Evolutionary conservation across 257 asterid genomes (phyloP), one percentile per base, ranked within the genome.

Genomic region (Nicotiana paniculata): DNA sequence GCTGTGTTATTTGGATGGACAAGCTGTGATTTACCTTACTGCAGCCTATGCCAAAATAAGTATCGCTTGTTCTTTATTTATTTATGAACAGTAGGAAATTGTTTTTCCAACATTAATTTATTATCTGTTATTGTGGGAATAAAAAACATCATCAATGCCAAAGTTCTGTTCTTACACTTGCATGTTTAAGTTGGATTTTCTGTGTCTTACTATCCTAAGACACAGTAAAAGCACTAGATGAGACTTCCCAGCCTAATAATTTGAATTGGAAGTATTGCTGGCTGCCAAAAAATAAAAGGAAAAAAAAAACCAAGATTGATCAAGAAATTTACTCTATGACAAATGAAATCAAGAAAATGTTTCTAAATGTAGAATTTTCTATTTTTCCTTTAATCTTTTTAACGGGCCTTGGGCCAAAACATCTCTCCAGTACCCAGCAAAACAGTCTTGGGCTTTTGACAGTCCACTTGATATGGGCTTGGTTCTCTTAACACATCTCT

Each of bases 1-100:
- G 95, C 54, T 92, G 98, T 82, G 97, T 95, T 85, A 93, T 95
- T 55, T 95, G 98, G 98, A 93, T 95, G 98, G 90, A 91, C 61
- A 88, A 88, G 86, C 35, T 32, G 35, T 92, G 88, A 90, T 64
- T 13, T 54, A 8, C 26, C 5, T 28, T 13, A 16, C 28, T 24
- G 32, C 79, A 24, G 58, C 13, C 6, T 70, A n/a, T 5, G 77
- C 35, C 18, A 53, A 11, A 53, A 15, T 53, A 15, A 12, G 16
- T 53, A 53, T 13, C 18, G 17, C 2, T 70, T 43, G 58, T 43
- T 72, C 16, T 72, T 48, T 35, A 48, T 6, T 48, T 24, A 72
- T 24, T 24, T 24, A 43, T 43, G 51, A 43, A 43, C 51, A 9
- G 12, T 9, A 43, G 3, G 3, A 11, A 43, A 8, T 43, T 43